These are phyloP conservation scores for Solanum rostratum DNA, from an alignment of 257 asterid genomes.

Conservation along the genomic window DNA sequence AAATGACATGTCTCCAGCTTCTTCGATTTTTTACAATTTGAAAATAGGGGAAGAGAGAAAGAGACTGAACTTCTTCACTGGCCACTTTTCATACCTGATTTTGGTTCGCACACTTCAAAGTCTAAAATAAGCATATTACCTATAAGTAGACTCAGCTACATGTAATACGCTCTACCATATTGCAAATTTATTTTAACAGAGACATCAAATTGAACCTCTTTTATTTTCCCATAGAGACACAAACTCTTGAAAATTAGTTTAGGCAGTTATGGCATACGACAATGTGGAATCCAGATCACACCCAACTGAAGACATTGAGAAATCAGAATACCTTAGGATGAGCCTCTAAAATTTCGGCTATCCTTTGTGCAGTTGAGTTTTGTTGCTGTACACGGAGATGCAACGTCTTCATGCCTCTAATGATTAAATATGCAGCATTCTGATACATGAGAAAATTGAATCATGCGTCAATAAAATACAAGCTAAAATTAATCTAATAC, in stretches of 20 bases:
- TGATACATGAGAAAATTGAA: slow-evolving; percentile 13
- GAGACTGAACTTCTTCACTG: background rate
- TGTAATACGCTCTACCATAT: background rate
- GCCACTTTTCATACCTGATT: background rate
- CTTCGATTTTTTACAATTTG: background rate
- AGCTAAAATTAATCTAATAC: background rate
- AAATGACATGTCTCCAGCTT: background rate
- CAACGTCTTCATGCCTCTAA: slow-evolving; percentile 98
- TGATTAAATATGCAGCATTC: slow-evolving; percentile 88
- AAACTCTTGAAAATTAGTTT: background rate
- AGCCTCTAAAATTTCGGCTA: slow-evolving; percentile 98
- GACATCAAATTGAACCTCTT: background rate
- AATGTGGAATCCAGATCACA: background rate
- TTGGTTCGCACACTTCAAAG: background rate
- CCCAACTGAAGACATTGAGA: background rate
- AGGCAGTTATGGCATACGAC: background rate
- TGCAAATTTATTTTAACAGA: background rate
- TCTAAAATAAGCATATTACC: background rate
- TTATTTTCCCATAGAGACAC: background rate
- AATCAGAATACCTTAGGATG: slow-evolving; percentile 73
- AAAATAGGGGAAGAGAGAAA: background rate
- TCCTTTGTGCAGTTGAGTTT: slow-evolving; percentile 85
- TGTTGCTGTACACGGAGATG: slow-evolving; percentile 97
- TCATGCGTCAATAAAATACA: background rate
- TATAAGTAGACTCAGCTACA: background rate